Percentiles rank a stretch among this genome's conserved stretches.
These are phyloP conservation scores for Amaranthus palmeri DNA, from an alignment of 148 eudicot genomes.

Conservation along the genomic window DNA sequence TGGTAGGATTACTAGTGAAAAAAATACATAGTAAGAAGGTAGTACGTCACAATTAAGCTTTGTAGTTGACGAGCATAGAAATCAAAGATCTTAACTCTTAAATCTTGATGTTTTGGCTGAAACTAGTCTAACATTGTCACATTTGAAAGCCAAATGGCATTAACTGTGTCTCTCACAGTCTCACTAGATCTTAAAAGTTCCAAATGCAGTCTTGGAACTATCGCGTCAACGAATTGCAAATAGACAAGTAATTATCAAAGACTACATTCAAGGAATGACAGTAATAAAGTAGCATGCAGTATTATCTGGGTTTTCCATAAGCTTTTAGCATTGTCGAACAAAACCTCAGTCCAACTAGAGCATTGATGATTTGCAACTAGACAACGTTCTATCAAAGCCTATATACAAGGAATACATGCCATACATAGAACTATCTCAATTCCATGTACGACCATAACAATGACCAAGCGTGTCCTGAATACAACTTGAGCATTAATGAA, in stretches of 20 bases:
- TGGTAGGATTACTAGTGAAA: neutral
- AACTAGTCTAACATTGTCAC: neutral
- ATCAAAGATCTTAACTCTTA: neutral
- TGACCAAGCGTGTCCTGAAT: too few relatives aligned
- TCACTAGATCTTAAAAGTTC: too few relatives aligned
- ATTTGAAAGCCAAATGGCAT: neutral
- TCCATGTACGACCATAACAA: too few relatives aligned
- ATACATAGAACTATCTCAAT: neutral
- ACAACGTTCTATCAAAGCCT: neutral
- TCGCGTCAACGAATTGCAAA: too few relatives aligned
- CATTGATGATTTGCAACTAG: neutral
- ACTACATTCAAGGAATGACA: neutral
- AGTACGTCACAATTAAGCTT: neutral
- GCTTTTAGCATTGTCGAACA: neutral
- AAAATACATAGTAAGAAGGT: neutral
- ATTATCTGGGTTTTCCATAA: neutral
- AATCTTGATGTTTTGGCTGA: neutral
- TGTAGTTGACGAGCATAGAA: neutral
- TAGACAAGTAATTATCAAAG: too few relatives aligned
- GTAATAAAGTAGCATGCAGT: neutral
- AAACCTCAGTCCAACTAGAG: conserved; percentile 2
- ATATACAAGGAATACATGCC: neutral
- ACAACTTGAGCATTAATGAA: too few relatives aligned
- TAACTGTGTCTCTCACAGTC: too few relatives aligned
- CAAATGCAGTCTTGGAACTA: too few relatives aligned